Conservation (phyloP, 371 early-diverging fungal genomes). For the Mucor indicus region DNA sequence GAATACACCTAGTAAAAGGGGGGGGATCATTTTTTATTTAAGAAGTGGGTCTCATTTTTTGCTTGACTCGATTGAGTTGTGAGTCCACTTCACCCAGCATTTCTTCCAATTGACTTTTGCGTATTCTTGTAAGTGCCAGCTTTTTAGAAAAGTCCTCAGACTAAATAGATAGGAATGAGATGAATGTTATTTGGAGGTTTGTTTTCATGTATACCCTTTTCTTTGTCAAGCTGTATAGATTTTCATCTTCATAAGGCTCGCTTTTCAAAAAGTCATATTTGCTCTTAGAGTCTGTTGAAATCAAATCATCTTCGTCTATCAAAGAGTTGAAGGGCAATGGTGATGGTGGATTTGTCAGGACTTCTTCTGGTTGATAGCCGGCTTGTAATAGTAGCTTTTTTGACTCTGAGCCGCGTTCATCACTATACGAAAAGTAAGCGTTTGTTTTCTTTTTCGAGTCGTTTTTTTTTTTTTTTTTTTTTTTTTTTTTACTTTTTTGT, state of each 20-base stretch:
- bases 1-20: background rate
- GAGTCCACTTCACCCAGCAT: constrained; percentile 25
- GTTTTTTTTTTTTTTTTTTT: no score
- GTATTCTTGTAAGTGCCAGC: constrained; percentile 6
- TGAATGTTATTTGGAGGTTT: background rate
- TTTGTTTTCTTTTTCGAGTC: no score
- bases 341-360: constrained; percentile 15
- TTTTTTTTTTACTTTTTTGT: no score
- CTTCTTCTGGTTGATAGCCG: constrained; percentile 10
- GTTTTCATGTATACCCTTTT: no score
- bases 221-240: no score
- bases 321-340: constrained; percentile 9
- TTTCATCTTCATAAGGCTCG: no score
- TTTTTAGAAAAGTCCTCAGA: constrained; percentile 15
- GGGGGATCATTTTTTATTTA: background rate
- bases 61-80: constrained; percentile 25
- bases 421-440: no score
- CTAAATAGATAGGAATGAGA: background rate
- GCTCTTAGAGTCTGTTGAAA: no score
- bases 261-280: no score
- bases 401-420: no score
- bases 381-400: constrained; percentile 14
- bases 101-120: constrained; percentile 21
- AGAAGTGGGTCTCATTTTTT: constrained; percentile 23
- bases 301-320: no score